These are phyloP conservation scores for Microthyrium microscopicum DNA, from an alignment of 2,329 filamentous ascomycete species.

Conservation along the genomic window DNA sequence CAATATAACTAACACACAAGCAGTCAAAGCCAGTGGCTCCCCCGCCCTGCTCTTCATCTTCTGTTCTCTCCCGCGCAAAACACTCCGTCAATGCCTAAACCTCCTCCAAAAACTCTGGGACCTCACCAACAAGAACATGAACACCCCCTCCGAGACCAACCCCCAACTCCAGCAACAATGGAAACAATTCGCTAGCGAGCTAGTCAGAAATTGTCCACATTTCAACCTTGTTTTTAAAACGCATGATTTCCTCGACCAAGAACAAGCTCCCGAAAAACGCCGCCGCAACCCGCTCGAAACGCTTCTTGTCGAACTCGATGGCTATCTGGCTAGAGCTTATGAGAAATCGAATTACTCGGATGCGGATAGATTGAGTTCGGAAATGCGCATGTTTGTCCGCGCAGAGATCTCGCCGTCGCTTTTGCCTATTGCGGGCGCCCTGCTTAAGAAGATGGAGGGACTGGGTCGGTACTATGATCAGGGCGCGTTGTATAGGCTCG, in stretches of 20 bases:
- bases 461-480: conserved; percentile 46
- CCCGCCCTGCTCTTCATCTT: too few relatives aligned
- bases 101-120: neutral
- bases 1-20: too few relatives aligned
- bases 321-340: conserved; percentile 44
- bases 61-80: too few relatives aligned
- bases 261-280: conserved; percentile 24
- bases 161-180: too few relatives aligned
- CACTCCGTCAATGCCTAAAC: too few relatives aligned
- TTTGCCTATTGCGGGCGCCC: conserved; percentile 24
- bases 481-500: conserved; percentile 53
- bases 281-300: conserved; percentile 34
- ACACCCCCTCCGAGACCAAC: conserved; percentile 37
- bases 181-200: too few relatives aligned
- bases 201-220: too few relatives aligned
- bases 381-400: conserved; percentile 36
- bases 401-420: conserved; percentile 35
- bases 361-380: conserved; percentile 28
- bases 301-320: conserved; percentile 42
- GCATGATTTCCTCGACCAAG: conserved; percentile 35
- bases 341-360: conserved; percentile 27
- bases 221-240: conserved; percentile 55
- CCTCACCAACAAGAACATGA: conserved; percentile 34
- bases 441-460: conserved; percentile 33
- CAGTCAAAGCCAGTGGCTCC: too few relatives aligned